phyloP scores from a whole-genome alignment of 176 grass and related monocot genomes.

The Cenchrus fungigraminus region DNA sequence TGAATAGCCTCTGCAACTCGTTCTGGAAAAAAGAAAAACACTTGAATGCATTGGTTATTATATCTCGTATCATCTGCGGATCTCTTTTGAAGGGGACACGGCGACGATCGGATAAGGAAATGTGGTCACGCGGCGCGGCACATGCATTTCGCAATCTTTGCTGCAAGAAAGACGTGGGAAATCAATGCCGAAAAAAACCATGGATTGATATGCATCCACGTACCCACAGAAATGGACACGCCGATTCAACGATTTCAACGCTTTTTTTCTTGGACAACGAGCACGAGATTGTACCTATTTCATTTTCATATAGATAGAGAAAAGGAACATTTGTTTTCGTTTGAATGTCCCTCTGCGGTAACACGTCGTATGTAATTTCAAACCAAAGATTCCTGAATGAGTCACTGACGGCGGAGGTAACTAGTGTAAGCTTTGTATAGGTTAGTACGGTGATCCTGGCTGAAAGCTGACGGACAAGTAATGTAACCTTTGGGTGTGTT shows the following conservation, averaged over 20 bases:
- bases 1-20: constrained; percentile 24
- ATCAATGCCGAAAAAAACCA: neutral
- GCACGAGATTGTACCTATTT: too few species aligned
- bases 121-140: constrained; percentile 37
- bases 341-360: neutral
- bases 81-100: constrained; percentile 18
- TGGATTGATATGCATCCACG: neutral
- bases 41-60: constrained; percentile 24
- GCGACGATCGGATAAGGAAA: neutral
- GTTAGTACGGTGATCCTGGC: neutral
- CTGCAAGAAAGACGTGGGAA: neutral
- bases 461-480: neutral
- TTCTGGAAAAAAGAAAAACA: neutral
- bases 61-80: constrained; percentile 12
- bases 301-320: too few species aligned
- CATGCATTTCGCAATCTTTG: constrained; percentile 19
- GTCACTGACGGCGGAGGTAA: too few species aligned
- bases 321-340: too few species aligned
- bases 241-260: neutral
- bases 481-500: neutral
- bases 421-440: too few species aligned
- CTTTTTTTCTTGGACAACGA: neutral
- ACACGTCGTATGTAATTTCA: neutral
- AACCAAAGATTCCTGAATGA: neutral
- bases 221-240: neutral